These are phyloP conservation scores for Candida hungchunana DNA, from an alignment of 805 yeast species.

Conservation along the genomic window DNA sequence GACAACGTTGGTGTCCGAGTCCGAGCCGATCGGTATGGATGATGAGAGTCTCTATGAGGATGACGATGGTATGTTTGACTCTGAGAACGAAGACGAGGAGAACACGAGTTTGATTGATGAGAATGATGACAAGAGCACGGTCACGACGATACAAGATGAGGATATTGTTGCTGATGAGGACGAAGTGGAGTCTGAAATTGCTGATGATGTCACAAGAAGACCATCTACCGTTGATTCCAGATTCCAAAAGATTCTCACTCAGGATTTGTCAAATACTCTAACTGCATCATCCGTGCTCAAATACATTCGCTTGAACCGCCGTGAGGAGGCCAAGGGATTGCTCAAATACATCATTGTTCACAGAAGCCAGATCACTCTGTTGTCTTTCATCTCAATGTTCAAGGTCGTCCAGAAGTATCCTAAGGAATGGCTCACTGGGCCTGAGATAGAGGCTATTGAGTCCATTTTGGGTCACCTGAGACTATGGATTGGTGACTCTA, in stretches of 20 bases:
- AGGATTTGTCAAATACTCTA: conserved; percentile 24
- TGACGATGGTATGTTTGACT: conserved; percentile 5
- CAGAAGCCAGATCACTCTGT: conserved; percentile 21
- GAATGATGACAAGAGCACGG: not conserved
- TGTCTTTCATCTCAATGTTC: conserved; percentile 27
- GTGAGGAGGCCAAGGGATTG: conserved; percentile 14
- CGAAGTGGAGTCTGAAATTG: not conserved
- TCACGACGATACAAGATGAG: too few relatives aligned
- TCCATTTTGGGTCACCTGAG: conserved; percentile 23
- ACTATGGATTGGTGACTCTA: conserved; percentile 29
- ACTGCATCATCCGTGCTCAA: conserved; percentile 23
- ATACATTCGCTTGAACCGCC: conserved; percentile 17
- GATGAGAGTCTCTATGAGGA: too few relatives aligned
- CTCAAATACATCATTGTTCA: conserved; percentile 19
- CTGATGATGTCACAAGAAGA: conserved; percentile 2
- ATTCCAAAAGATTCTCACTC: conserved; percentile 20
- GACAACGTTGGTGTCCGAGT: conserved; percentile 6
- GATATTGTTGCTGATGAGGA: not conserved
- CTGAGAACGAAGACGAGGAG: conserved; percentile 5
- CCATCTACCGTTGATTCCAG: conserved; percentile 10
- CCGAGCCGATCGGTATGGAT: too few relatives aligned
- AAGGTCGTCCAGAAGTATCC: conserved; percentile 26
- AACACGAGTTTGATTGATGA: not conserved
- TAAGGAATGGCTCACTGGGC: conserved; percentile 20
- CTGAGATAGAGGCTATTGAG: conserved; percentile 18